Conservation (phyloP, 2,329 filamentous ascomycete species). For the Paecilomyces variotii region DNA sequence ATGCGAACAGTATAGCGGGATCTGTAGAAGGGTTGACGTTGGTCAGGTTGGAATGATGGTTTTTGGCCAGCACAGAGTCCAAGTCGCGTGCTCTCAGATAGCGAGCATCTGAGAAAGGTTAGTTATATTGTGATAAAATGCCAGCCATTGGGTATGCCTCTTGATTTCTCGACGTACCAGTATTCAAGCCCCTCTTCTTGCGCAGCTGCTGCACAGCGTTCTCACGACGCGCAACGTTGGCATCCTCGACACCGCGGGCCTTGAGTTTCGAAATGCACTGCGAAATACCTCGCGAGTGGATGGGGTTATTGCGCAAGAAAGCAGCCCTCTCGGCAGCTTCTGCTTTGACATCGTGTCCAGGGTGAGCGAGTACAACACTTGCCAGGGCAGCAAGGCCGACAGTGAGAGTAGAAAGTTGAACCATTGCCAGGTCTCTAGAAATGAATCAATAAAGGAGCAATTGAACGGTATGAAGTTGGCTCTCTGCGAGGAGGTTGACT, state of each 20-base stretch:
- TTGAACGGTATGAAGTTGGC: not conserved
- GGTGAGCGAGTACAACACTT: slow-evolving; percentile 34
- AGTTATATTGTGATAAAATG: not conserved
- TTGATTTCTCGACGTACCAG: slow-evolving; percentile 10
- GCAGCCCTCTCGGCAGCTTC: slow-evolving; percentile 45
- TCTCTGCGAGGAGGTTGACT: not conserved
- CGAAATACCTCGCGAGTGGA: slow-evolving; percentile 33
- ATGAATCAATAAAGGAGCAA: not conserved
- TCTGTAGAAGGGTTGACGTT: slow-evolving; percentile 14
- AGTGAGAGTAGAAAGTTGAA: slow-evolving; percentile 14
- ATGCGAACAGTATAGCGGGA: slow-evolving; percentile 20
- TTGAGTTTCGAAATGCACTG: slow-evolving; percentile 43
- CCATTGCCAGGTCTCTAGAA: slow-evolving; percentile 6
- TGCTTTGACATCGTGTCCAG: slow-evolving; percentile 41
- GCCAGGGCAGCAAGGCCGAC: slow-evolving; percentile 17
- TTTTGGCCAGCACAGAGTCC: slow-evolving; percentile 24
- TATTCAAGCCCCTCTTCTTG: slow-evolving; percentile 28
- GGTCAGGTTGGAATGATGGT: slow-evolving; percentile 30
- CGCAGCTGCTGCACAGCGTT: slow-evolving; percentile 36
- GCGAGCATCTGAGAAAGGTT: slow-evolving; percentile 4
- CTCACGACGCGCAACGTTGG: slow-evolving; percentile 40
- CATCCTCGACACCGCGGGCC: slow-evolving; percentile 38
- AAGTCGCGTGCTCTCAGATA: slow-evolving; percentile 28
- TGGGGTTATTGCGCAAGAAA: slow-evolving; percentile 34
- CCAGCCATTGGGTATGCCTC: not conserved